phyloP scores from a whole-genome alignment of 139 green algal species.

The Pleodorina starrii region DNA sequence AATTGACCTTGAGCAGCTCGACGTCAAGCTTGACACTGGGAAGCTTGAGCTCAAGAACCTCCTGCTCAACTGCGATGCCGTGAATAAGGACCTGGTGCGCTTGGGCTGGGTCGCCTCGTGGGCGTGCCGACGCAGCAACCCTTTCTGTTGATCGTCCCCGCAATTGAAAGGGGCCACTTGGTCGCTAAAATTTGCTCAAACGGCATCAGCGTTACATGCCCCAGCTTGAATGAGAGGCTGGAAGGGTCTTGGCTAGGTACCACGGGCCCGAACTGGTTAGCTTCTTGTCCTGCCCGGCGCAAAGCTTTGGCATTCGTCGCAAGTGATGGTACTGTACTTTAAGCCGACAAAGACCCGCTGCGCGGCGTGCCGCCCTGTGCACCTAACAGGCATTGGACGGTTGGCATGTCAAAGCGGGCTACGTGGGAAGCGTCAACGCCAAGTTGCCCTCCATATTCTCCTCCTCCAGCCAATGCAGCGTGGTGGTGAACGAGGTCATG shows the following conservation, averaged over 20 bases:
- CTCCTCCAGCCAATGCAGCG: slow-evolving; percentile 37
- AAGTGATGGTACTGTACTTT: too few species aligned
- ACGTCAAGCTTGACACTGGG: slow-evolving; percentile 75
- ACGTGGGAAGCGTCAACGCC: slow-evolving; percentile 67
- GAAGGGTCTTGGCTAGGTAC: too few species aligned
- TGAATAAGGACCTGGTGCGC: slow-evolving; percentile 80
- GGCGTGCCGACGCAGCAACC: not conserved
- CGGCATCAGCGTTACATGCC: too few species aligned
- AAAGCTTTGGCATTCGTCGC: too few species aligned
- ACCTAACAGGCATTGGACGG: slow-evolving; percentile 50
- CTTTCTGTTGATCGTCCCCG: not conserved
- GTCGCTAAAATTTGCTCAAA: too few species aligned
- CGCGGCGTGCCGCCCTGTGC: not conserved
- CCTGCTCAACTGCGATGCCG: slow-evolving; percentile 75
- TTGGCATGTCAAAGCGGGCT: slow-evolving; percentile 75
- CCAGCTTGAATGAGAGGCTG: too few species aligned
- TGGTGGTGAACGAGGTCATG: slow-evolving; percentile 72
- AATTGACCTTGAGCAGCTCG: slow-evolving; percentile 82
- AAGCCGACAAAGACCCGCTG: too few species aligned
- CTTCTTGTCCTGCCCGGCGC: too few species aligned
- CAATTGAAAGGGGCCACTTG: too few species aligned
- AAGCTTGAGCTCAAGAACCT: slow-evolving; percentile 78
- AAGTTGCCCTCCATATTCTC: slow-evolving; percentile 59
- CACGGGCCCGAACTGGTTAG: not conserved
- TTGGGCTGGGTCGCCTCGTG: not conserved